These are phyloP conservation scores for Keithomyces neogunnii DNA, from an alignment of 2,329 filamentous ascomycete genomes.

Conservation along the genomic window DNA sequence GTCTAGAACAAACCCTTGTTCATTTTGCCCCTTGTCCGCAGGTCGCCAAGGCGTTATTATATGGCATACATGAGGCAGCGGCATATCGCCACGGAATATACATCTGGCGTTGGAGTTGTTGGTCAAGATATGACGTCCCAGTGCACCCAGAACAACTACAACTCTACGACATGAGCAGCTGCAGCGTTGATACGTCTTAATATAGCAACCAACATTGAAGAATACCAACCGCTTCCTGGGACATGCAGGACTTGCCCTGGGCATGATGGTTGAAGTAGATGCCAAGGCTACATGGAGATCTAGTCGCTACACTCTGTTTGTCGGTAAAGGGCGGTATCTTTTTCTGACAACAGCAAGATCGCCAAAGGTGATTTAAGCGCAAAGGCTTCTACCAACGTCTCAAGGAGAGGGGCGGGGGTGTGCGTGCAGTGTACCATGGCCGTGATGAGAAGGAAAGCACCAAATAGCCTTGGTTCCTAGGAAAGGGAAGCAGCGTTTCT, in stretches of 20 bases:
- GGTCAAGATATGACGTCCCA: neutral
- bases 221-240: constrained; percentile 14
- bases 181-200: constrained; percentile 28
- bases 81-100: no score
- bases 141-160: no score
- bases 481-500: no score
- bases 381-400: no score
- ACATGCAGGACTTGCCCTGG: neutral
- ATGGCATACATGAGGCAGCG: no score
- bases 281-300: neutral
- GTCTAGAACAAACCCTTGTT: neutral
- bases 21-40: no score
- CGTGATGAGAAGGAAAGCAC: no score
- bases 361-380: neutral
- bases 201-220: constrained; percentile 27
- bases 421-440: no score
- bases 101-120: neutral
- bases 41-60: no score
- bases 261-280: neutral
- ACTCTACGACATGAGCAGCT: constrained; percentile 13
- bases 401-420: no score
- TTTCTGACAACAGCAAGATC: neutral
- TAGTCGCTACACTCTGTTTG: neutral
- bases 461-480: no score
- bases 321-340: neutral